phyloP scores from a whole-genome alignment of 768 basidiomycete genomes.

The Phaffia australis region DNA sequence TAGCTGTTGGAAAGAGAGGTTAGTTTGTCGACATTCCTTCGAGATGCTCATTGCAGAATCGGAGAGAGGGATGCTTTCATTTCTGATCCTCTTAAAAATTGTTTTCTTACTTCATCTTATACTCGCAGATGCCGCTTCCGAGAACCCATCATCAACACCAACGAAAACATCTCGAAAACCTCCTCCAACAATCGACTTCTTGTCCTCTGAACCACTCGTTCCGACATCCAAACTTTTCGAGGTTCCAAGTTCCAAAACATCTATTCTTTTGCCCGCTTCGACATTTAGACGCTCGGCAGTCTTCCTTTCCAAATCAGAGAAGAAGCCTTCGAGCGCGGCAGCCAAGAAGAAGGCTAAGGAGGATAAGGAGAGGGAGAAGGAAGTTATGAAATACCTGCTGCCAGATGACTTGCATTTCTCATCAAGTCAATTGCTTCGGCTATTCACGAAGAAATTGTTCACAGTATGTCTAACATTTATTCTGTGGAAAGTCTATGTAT shows the following conservation, averaged over 20 bases:
- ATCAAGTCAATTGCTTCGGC: conserved; percentile 71
- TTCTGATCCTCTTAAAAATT: not conserved
- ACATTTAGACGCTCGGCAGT: no score
- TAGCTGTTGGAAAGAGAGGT: conserved; percentile 52
- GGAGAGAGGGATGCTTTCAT: not conserved
- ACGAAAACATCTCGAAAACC: conserved; percentile 26
- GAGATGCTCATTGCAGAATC: not conserved
- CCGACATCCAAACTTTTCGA: conserved; percentile 35
- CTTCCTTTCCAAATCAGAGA: not conserved
- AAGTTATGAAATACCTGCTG: conserved; percentile 61
- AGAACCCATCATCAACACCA: not conserved
- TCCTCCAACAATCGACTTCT: conserved; percentile 38
- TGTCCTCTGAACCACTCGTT: conserved; percentile 36
- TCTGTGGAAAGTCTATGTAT: conserved; percentile 4
- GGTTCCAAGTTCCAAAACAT: conserved; percentile 28
- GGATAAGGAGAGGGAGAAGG: conserved; percentile 51
- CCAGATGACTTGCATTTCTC: conserved; percentile 99
- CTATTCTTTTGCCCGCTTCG: conserved; percentile 30
- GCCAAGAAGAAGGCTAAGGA: conserved; percentile 14
- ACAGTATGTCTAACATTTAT: conserved; percentile 23
- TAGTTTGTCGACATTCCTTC: conserved; percentile 31
- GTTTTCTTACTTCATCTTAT: not conserved
- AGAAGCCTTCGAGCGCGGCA: conserved; percentile 4
- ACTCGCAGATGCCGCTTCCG: conserved; percentile 2
- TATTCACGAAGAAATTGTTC: conserved; percentile 46